phyloP scores from a whole-genome alignment of 2,329 filamentous ascomycete genomes.

The Calonectria hawksworthii region DNA sequence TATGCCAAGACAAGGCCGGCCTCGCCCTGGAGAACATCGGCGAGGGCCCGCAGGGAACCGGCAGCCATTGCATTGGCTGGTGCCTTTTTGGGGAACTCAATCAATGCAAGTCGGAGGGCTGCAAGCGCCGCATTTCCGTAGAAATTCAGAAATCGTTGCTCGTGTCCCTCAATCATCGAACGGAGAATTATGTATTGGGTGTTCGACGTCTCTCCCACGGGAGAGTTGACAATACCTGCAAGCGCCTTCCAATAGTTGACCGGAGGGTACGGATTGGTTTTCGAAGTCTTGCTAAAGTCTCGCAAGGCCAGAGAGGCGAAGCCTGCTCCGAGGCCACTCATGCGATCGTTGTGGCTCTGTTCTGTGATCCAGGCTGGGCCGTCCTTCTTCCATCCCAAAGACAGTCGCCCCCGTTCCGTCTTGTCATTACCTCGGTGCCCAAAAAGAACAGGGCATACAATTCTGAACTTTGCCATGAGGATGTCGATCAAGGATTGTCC shows the following conservation, averaged over 20 bases:
- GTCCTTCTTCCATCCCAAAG: constrained; percentile 81
- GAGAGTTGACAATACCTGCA: constrained; percentile 82
- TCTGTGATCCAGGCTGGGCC: constrained; percentile 73
- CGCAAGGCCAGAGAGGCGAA: constrained; percentile 87
- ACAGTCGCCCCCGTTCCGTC: constrained; percentile 74
- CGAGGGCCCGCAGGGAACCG: constrained; percentile 66
- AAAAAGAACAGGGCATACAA: constrained; percentile 87
- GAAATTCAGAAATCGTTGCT: constrained; percentile 82
- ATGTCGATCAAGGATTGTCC: constrained; percentile 82
- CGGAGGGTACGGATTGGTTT: constrained; percentile 82
- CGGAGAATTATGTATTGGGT: constrained; percentile 81
- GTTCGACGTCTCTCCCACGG: constrained; percentile 75
- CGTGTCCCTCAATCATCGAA: constrained; percentile 79
- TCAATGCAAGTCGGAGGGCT: constrained; percentile 76
- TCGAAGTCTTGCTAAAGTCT: constrained; percentile 80
- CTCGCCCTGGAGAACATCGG: constrained; percentile 65
- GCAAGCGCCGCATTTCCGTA: constrained; percentile 85
- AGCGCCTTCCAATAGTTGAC: constrained; percentile 87
- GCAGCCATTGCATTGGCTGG: constrained; percentile 63
- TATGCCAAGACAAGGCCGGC: constrained; percentile 63
- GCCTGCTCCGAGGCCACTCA: constrained; percentile 86
- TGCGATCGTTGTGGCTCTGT: constrained; percentile 83
- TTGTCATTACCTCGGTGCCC: constrained; percentile 83
- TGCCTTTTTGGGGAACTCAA: constrained; percentile 78
- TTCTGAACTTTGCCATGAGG: constrained; percentile 86